These are phyloP conservation scores for Mycena leptocephala DNA, from an alignment of 768 basidiomycete genomes.

Conservation along the genomic window DNA sequence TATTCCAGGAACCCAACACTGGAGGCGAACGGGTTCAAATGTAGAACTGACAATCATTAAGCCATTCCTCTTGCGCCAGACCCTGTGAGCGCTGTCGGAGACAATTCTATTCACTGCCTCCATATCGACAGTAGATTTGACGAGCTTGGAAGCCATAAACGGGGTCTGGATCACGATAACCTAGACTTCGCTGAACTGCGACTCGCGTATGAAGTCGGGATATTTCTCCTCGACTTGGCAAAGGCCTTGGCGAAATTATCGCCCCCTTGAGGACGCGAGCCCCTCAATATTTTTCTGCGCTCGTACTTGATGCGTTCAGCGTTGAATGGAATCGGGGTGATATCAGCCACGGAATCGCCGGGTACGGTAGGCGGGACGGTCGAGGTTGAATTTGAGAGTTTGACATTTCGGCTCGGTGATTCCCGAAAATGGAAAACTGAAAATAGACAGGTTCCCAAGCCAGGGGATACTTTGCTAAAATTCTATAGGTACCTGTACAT, in stretches of 20 bases:
- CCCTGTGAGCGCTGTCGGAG: slow-evolving; percentile 49
- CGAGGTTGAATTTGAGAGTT: no score
- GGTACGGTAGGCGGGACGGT: no score
- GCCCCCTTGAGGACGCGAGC: neutral
- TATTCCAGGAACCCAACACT: slow-evolving; percentile 50
- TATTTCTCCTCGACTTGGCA: neutral
- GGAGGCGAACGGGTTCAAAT: slow-evolving; percentile 32
- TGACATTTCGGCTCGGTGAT: no score
- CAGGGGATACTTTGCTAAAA: no score
- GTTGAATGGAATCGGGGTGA: slow-evolving; percentile 30
- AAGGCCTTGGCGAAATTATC: slow-evolving; percentile 14
- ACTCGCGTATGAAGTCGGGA: neutral
- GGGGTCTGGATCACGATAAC: slow-evolving; percentile 7
- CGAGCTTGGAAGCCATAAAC: neutral
- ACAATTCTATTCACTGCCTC: slow-evolving; percentile 45
- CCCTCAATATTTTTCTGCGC: no score
- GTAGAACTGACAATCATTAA: slow-evolving; percentile 44
- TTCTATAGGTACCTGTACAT: no score
- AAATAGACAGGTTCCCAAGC: no score
- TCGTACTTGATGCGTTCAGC: slow-evolving; percentile 33
- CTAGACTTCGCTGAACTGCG: neutral
- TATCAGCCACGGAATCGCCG: slow-evolving; percentile 31
- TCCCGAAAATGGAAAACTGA: no score
- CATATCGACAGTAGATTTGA: neutral
- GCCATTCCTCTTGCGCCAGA: slow-evolving; percentile 24